Conservation (phyloP, 2,329 filamentous ascomycete genomes). For the Canariomyces notabilis region DNA sequence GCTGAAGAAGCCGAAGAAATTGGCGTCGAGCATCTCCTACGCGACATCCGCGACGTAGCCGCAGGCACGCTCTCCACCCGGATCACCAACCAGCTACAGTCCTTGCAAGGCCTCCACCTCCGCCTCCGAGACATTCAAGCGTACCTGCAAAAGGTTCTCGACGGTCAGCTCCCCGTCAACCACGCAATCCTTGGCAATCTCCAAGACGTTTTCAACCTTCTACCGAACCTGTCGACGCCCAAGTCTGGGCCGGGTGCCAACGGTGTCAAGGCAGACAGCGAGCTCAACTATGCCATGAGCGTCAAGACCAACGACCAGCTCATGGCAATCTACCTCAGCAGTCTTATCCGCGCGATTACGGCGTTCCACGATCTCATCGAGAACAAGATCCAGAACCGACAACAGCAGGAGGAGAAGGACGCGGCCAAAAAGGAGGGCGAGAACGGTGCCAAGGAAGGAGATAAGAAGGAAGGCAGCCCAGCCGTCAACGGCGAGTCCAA, state of each 20-base stretch:
- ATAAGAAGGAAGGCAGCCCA: conserved; percentile 49
- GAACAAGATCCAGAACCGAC: conserved; percentile 99
- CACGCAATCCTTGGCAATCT: conserved; percentile 95
- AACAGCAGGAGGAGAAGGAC: conserved; percentile 94
- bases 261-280: conserved; percentile 60
- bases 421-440: conserved; percentile 70
- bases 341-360: conserved; percentile 93
- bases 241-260: conserved; percentile 57
- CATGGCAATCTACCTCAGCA: conserved; percentile 96
- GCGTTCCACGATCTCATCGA: conserved; percentile 99
- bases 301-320: conserved; percentile 99
- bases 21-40: conserved; percentile 92
- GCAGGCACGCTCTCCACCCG: conserved; percentile 94
- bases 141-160: conserved; percentile 93
- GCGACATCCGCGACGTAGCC: conserved; percentile 96
- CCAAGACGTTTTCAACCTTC: conserved; percentile 98
- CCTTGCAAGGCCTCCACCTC: conserved; percentile 89
- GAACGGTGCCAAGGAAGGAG: conserved; percentile 48
- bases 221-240: conserved; percentile 90
- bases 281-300: conserved; percentile 93
- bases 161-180: conserved; percentile 89
- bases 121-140: conserved; percentile 91
- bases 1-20: conserved; percentile 99
- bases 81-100: conserved; percentile 96
- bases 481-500: conserved; percentile 41